Evolutionary conservation across 2,329 filamentous ascomycete genomes (phyloP).

Genomic region (Ascochyta fabae): DNA sequence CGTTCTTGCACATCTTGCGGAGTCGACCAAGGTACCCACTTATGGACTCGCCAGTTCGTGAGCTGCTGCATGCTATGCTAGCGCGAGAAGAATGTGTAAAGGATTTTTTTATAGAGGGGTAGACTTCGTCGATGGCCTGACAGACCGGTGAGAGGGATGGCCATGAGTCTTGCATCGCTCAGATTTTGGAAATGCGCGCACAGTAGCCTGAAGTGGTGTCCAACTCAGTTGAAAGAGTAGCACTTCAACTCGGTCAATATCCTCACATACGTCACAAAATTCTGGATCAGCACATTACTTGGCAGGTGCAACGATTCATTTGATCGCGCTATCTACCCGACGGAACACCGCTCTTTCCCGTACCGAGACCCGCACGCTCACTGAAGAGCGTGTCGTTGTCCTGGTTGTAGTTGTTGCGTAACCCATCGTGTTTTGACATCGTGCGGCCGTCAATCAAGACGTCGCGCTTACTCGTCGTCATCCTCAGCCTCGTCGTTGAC

Average conservation of each 20-base stretch:
- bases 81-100: constrained; percentile 12
- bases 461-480: constrained; percentile 85
- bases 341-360: constrained; percentile 28
- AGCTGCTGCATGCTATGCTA: constrained; percentile 8
- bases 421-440: constrained; percentile 14
- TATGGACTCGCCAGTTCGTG: neutral
- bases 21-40: constrained; percentile 8
- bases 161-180: neutral
- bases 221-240: neutral
- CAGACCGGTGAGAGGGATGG: neutral
- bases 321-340: constrained; percentile 42
- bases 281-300: neutral
- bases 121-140: neutral
- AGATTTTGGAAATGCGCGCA: too few species aligned
- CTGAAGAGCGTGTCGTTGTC: constrained; percentile 12
- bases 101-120: constrained; percentile 11
- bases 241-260: neutral
- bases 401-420: constrained; percentile 3
- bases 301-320: constrained; percentile 36
- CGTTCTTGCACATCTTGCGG: constrained; percentile 14
- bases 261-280: neutral
- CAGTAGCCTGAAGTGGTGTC: too few species aligned
- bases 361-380: constrained; percentile 26
- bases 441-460: constrained; percentile 15
- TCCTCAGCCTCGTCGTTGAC: constrained; percentile 98